These are phyloP conservation scores for Pythium aquatile DNA, from an alignment of 352 stramenopile genomes.

Conservation along the genomic window DNA sequence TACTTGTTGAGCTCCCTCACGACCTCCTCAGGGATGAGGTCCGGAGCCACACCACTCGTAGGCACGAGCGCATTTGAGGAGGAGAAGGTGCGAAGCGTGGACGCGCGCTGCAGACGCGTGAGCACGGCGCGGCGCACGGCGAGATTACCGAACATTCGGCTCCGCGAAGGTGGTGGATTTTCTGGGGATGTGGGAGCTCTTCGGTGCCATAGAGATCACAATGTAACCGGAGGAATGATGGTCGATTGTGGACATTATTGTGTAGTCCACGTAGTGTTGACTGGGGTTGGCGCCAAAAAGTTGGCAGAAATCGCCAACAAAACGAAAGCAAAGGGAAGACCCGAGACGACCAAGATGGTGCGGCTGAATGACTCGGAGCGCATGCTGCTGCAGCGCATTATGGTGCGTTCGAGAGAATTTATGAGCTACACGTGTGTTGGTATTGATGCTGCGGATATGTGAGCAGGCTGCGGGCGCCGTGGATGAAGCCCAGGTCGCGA, in stretches of 20 bases:
- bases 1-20: constrained; percentile 94
- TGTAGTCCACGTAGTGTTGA: background rate
- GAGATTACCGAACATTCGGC: constrained; percentile 20
- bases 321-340: background rate
- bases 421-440: background rate
- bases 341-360: constrained; percentile 30
- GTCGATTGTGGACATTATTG: background rate
- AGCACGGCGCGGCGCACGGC: background rate
- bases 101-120: background rate
- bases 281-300: constrained; percentile 17
- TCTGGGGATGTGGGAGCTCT: background rate
- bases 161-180: constrained; percentile 3
- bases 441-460: background rate
- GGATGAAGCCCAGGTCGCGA: constrained; percentile 58
- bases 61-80: constrained; percentile 11
- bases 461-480: constrained; percentile 58
- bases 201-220: background rate
- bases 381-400: constrained; percentile 77
- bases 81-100: background rate
- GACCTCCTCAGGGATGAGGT: constrained; percentile 90
- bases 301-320: constrained; percentile 1
- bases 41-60: constrained; percentile 8
- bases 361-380: constrained; percentile 58
- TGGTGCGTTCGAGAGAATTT: constrained; percentile 33
- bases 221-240: background rate